phyloP scores from a whole-genome alignment of 345 rosid species.

The Sisymbrium irio region DNA sequence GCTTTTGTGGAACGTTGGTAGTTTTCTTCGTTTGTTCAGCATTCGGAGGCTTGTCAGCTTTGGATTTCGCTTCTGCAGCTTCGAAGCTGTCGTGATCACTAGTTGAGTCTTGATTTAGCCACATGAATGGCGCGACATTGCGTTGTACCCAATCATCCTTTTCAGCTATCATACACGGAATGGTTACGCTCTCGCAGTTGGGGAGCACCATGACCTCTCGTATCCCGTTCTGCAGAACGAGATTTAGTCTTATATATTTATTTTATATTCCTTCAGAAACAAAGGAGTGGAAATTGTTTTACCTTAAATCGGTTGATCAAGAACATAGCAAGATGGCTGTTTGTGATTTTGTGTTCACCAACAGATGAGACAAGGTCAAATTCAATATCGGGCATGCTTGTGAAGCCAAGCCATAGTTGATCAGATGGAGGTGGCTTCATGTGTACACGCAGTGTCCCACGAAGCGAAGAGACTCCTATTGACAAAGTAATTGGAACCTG shows the following conservation, averaged over 20 bases:
- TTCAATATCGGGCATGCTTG: constrained; percentile 86
- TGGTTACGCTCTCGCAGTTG: constrained; percentile 68
- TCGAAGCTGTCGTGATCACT: constrained; percentile 32
- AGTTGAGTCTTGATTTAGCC: constrained; percentile 71
- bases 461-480: constrained; percentile 68
- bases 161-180: constrained; percentile 90
- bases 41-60: constrained; percentile 31
- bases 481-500: constrained; percentile 89
- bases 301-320: constrained; percentile 87
- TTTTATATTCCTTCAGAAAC: neutral
- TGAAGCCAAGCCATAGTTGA: constrained; percentile 89
- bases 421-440: constrained; percentile 99
- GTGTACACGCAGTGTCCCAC: constrained; percentile 74
- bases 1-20: constrained; percentile 29
- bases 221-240: constrained; percentile 53
- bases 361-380: constrained; percentile 69
- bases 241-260: neutral
- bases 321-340: constrained; percentile 59
- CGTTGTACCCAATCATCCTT: constrained; percentile 86
- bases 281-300: neutral
- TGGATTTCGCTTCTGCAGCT: constrained; percentile 42
- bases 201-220: constrained; percentile 86
- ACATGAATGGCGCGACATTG: constrained; percentile 74
- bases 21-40: constrained; percentile 34
- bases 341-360: constrained; percentile 86